Conservation (phyloP, 495 filamentous ascomycete species). For the Penicillium canariense region DNA sequence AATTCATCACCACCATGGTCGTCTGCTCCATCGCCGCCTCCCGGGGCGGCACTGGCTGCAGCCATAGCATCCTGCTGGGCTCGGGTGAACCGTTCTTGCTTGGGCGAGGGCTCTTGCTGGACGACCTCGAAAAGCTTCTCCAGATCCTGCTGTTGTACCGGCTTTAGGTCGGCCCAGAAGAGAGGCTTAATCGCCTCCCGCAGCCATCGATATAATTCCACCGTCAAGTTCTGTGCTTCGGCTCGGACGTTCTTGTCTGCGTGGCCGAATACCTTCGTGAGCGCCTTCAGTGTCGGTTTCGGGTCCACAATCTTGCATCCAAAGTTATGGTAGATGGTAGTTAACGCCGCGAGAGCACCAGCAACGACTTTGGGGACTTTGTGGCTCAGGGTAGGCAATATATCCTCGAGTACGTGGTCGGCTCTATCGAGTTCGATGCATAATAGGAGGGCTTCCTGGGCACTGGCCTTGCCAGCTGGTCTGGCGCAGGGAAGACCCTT, state of each 20-base stretch:
- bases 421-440: conserved; percentile 88
- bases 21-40: conserved; percentile 44
- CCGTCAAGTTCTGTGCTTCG: conserved; percentile 85
- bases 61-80: conserved; percentile 85
- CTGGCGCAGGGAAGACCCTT: conserved; percentile 87
- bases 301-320: conserved; percentile 96
- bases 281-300: conserved; percentile 84
- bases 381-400: conserved; percentile 79
- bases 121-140: conserved; percentile 92
- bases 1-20: conserved; percentile 58
- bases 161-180: conserved; percentile 95
- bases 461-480: conserved; percentile 81
- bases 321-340: conserved; percentile 83
- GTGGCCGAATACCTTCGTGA: conserved; percentile 92
- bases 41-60: conserved; percentile 58
- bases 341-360: conserved; percentile 75
- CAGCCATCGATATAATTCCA: conserved; percentile 96
- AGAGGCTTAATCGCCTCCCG: conserved; percentile 97
- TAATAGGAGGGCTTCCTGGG: conserved; percentile 82
- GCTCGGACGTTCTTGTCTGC: conserved; percentile 98
- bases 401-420: conserved; percentile 83
- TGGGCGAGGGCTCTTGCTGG: conserved; percentile 81
- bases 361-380: conserved; percentile 96
- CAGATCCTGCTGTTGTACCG: conserved; percentile 90
- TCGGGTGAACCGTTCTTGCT: conserved; percentile 85